Conservation (phyloP, 2,329 filamentous ascomycete species). For the Aspergillus versicolor region DNA sequence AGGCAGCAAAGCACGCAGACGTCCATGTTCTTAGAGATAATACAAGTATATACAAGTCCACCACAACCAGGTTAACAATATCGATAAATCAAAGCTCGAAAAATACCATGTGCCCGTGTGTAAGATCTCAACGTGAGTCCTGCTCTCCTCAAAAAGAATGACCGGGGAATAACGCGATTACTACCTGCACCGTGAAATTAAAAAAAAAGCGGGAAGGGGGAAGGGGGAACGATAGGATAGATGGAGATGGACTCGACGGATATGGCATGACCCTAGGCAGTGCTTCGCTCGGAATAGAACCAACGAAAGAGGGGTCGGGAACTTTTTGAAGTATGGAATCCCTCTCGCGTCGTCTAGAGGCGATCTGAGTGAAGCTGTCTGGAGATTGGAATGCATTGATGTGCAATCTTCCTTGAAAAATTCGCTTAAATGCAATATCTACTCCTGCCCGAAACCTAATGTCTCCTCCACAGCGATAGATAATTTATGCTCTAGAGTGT, state of each 20-base stretch:
- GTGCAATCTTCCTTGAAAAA: slow-evolving; percentile 13
- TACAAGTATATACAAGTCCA: slow-evolving; percentile 16
- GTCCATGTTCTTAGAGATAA: slow-evolving; percentile 11
- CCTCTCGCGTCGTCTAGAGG: neutral
- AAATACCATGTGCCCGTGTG: slow-evolving; percentile 7
- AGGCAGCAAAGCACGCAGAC: neutral
- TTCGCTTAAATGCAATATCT: slow-evolving; percentile 34
- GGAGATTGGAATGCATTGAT: neutral
- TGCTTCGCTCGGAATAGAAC: neutral
- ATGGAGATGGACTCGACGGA: slow-evolving; percentile 2
- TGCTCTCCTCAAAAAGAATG: slow-evolving; percentile 11
- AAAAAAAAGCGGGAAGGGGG: neutral
- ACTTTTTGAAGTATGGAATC: neutral
- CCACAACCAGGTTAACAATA: slow-evolving; percentile 8
- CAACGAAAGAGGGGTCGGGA: neutral
- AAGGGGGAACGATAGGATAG: neutral
- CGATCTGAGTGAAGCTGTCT: neutral
- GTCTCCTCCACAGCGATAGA: slow-evolving; percentile 98
- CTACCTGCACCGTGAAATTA: slow-evolving; percentile 1
- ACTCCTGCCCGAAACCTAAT: slow-evolving; percentile 98
- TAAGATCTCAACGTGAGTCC: neutral
- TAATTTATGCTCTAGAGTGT: slow-evolving; percentile 82
- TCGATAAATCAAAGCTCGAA: slow-evolving; percentile 9
- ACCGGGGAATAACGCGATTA: slow-evolving; percentile 3
- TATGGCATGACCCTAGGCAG: slow-evolving; percentile 6